Evolutionary conservation across 345 rosid genomes (phyloP), one percentile per base, ranked within the genome.

Genomic region (Eucalyptus victrix): DNA sequence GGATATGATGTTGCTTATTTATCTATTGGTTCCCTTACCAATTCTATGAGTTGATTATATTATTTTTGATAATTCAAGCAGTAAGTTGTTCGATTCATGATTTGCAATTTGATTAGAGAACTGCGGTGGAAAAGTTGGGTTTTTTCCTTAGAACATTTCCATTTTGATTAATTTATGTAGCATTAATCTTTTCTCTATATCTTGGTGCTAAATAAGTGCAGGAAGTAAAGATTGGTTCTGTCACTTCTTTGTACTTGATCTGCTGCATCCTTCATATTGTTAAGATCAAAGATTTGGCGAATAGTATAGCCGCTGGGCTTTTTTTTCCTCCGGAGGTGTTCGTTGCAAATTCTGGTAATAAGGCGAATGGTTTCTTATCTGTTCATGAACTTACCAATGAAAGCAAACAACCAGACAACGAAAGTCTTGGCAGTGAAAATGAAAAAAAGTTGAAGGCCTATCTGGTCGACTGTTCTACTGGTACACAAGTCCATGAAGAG

Each of bases 201-300:
- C 90, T 89, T 87, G 72, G 49, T 90, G 67, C 86, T 91, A 88
- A 90, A 83, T 90, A 87, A 87, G 89, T 92, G 89, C 95, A 98
- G 99, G 98, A 93, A 81, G 89, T 89, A 69, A 92, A 93, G 89
- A 89, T 96, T 67, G 95, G 96, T 90, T 94, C 99, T 49, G 90
- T 94, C 92, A 96, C 99, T 90, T 96, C 98, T 86, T 93, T 98
- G 89, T 97, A 97, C 92, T 92, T 97, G 90, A 96, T 98, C 90
- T 98, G 98, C 88, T 96, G 99, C 97, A 98, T 98, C 93, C 91
- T 98, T 92, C 97, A 95, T 92, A 94, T 98, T 87, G 97, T 98
- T 89, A 97, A 98, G 93, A 98, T 96, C 92, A 98, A 95, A 94
- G 99, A 98, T 93, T 91, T 98, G 99, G 97, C 98, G 32, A 98